Evolutionary conservation across 805 yeast species (phyloP).

Genomic region (Kuraishia hungarica): DNA sequence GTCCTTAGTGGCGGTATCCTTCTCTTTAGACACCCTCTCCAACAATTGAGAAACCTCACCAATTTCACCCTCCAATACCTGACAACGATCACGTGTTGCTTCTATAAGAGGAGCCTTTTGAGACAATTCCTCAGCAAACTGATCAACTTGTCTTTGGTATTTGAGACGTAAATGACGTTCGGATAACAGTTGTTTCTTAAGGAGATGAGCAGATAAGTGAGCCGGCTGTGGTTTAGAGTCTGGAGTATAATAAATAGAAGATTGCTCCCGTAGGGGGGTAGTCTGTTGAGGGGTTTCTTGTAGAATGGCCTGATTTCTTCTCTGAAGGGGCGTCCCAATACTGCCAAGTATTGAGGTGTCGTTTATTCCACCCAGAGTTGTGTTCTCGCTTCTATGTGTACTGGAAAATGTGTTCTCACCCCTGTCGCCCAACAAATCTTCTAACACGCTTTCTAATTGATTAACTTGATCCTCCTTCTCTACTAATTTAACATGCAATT

Average conservation of each 20-base stretch:
- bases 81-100: slow-evolving; percentile 55
- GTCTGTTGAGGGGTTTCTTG: slow-evolving; percentile 19
- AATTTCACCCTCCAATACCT: slow-evolving; percentile 46
- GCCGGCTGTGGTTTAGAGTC: neutral
- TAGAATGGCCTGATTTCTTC: slow-evolving; percentile 20
- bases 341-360: slow-evolving; percentile 6
- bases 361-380: neutral
- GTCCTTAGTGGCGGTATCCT: slow-evolving; percentile 28
- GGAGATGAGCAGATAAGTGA: slow-evolving; percentile 14
- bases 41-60: slow-evolving; percentile 44
- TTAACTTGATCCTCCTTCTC: slow-evolving; percentile 27
- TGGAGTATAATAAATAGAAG: neutral
- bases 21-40: slow-evolving; percentile 45
- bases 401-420: too few species aligned
- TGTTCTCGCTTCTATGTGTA: too few species aligned
- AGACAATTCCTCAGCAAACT: slow-evolving; percentile 69
- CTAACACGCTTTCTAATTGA: slow-evolving; percentile 35
- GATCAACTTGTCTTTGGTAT: slow-evolving; percentile 62
- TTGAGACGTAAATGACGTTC: slow-evolving; percentile 67
- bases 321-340: slow-evolving; percentile 21
- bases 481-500: slow-evolving; percentile 25
- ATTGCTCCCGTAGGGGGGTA: neutral
- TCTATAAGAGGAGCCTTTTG: slow-evolving; percentile 67
- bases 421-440: slow-evolving; percentile 25
- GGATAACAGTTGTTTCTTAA: slow-evolving; percentile 57